Evolutionary conservation across 371 early-diverging fungal species (phyloP), one percentile per base, ranked within the genome.

Genomic region (Rozella allomycis): DNA sequence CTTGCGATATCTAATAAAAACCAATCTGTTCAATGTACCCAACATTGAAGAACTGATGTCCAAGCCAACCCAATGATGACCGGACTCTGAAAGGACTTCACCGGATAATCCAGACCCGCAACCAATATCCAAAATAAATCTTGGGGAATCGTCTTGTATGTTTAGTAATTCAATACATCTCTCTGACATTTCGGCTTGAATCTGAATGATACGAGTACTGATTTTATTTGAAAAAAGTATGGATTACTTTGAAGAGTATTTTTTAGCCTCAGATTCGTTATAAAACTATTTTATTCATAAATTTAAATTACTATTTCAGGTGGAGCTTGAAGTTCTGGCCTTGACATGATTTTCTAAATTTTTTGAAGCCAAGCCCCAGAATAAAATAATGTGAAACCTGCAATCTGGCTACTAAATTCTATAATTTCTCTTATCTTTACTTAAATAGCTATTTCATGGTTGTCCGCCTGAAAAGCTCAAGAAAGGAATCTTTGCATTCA

Each of bases 11-110:
- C 22, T 28, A 13, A 20, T 20, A 35, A 12, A n/a, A 25, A 13
- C 14, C 25, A 36, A 5, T 30, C 23, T 33, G 16, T 33, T 18
- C 9, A 3, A 33, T 23, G 12, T 44, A 63, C 63, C 62, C 39
- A 98, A 54, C 98, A 98, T 98, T 20, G 79, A 50, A 2, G 72
- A 68, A 6, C 83, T 72, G 43, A 98, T 87, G 53, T 98, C 98
- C 56, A 90, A 56, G 8, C 98, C 98, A 17, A 88, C 80, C 94
- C 96, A 94, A 20, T 69, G 37, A 45, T 88, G 85, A 5, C 82
- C 87, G 36, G 77, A 74, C 39, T 91, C 97, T 31, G 79, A 76
- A 26, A 98, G 50, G 20, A 85, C 78, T 48, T 91, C 85, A 8
- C 94, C 93, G 52, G 80, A 78, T 38, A 90, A 65, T 9, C 96